Evolutionary conservation across 176 grass and related monocot genomes (phyloP).

Genomic region (Carex littledalei): DNA sequence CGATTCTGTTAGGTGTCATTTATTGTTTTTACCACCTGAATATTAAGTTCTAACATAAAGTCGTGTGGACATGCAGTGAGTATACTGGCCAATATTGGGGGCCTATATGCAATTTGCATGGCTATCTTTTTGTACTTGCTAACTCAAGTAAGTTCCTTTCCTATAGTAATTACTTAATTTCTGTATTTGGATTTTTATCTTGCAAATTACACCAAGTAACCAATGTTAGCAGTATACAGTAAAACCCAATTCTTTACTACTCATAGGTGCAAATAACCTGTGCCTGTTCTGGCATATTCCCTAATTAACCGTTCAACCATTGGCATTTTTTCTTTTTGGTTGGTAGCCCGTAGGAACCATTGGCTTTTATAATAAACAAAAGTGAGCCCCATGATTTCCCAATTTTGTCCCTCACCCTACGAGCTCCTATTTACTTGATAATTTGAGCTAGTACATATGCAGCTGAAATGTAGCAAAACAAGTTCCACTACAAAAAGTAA

Average conservation of each 20-base stretch:
- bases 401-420: not conserved
- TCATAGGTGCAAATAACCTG: not conserved
- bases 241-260: not conserved
- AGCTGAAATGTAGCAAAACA: not conserved
- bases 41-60: not conserved
- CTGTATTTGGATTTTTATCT: not conserved
- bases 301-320: not conserved
- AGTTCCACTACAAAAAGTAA: not conserved
- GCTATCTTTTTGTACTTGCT: slow-evolving; percentile 74
- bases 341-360: too few relatives aligned
- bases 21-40: not conserved
- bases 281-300: not conserved
- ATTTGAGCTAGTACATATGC: not conserved
- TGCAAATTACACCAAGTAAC: not conserved
- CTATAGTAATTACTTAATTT: not conserved
- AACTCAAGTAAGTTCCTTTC: slow-evolving; percentile 64
- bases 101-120: slow-evolving; percentile 76
- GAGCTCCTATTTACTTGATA: not conserved
- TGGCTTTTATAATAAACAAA: not conserved
- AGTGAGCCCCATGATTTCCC: not conserved
- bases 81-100: slow-evolving; percentile 81
- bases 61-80: slow-evolving; percentile 55
- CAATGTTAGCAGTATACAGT: not conserved
- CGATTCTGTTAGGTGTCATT: not conserved
- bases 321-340: not conserved